These are phyloP conservation scores for Stereocaulon alpinum DNA, from an alignment of 495 filamentous ascomycete genomes.

Conservation along the genomic window DNA sequence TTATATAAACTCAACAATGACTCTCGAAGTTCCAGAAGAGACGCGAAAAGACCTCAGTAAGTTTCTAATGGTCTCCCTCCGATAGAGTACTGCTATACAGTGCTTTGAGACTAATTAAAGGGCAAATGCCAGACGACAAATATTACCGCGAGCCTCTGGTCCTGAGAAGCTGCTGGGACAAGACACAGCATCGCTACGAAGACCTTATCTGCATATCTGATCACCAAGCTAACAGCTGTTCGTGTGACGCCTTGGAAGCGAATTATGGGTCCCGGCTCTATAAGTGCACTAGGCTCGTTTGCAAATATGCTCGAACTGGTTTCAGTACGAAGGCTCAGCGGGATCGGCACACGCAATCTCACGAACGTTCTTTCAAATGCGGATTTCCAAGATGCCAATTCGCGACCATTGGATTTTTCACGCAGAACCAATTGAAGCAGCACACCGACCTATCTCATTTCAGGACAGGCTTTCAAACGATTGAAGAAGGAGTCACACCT, in stretches of 20 bases:
- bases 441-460: conserved; percentile 4
- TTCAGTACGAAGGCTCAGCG: not conserved
- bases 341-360: conserved; percentile 1
- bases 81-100: not conserved
- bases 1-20: not conserved
- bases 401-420: not conserved
- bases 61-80: not conserved
- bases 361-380: conserved; percentile 8
- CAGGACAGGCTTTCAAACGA: not conserved
- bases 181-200: conserved; percentile 1
- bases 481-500: not conserved
- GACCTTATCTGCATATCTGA: not conserved
- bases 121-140: not conserved
- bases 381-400: not conserved
- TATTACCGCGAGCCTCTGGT: not conserved
- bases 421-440: conserved; percentile 3
- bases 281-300: not conserved
- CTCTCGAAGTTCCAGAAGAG: conserved; percentile 1
- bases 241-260: not conserved
- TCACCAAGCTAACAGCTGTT: not conserved
- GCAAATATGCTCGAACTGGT: not conserved
- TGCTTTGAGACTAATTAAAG: not conserved
- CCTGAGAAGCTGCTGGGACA: conserved; percentile 6
- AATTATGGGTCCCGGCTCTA: not conserved
- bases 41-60: not conserved